Conservation (phyloP, 2,329 filamentous ascomycete species). For the Rhinocladiella similis region DNA sequence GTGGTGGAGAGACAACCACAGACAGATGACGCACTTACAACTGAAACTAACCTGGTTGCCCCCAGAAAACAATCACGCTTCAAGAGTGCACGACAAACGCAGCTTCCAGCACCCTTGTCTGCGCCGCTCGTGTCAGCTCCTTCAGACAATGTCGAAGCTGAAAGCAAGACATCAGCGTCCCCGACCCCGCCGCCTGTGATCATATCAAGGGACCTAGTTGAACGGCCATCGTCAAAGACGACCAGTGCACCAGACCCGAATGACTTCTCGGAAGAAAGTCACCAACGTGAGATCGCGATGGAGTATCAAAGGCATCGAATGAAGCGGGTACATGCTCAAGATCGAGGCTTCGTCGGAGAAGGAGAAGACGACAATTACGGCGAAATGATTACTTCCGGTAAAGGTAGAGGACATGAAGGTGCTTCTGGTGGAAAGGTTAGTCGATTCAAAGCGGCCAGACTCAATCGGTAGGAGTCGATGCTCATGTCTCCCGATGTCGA, state of each 20-base stretch:
- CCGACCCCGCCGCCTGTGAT: conserved; percentile 44
- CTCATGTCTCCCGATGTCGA: not conserved
- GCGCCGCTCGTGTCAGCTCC: conserved; percentile 28
- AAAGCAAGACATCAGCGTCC: conserved; percentile 33
- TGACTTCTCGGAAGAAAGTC: conserved; percentile 69
- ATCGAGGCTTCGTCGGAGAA: conserved; percentile 70
- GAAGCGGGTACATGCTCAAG: conserved; percentile 75
- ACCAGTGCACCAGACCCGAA: conserved; percentile 54
- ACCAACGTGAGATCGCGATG: conserved; percentile 74
- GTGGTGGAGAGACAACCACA: conserved; percentile 42
- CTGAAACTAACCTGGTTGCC: conserved; percentile 20
- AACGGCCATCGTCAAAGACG: conserved; percentile 43
- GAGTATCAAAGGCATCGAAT: conserved; percentile 85
- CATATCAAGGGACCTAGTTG: conserved; percentile 61
- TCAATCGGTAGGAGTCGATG: conserved; percentile 30
- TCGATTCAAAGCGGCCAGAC: conserved; percentile 49
- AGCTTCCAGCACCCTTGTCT: conserved; percentile 35
- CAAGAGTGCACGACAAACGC: conserved; percentile 23
- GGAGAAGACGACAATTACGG: conserved; percentile 62
- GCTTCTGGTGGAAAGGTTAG: conserved; percentile 61
- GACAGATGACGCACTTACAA: conserved; percentile 25
- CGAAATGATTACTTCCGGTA: conserved; percentile 61
- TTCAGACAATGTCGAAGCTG: conserved; percentile 2
- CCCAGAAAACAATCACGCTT: conserved; percentile 31
- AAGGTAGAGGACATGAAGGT: not conserved